Percentiles rank a stretch among this genome's conserved stretches.
These are phyloP conservation scores for Kodamaea restingae DNA, from an alignment of 805 yeast species.

Conservation along the genomic window DNA sequence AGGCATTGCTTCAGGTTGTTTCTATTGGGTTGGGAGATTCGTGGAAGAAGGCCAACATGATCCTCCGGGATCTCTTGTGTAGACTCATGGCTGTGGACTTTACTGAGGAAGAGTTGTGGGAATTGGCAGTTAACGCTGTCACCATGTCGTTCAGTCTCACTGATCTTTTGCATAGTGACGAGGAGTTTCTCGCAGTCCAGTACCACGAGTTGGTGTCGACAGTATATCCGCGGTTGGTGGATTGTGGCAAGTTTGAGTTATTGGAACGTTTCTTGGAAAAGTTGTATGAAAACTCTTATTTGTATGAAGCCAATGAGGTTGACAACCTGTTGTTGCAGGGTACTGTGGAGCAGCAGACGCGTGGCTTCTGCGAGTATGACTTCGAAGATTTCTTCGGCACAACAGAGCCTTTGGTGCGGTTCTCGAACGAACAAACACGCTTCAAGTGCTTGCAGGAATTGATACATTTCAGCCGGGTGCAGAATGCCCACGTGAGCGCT, in stretches of 20 bases:
- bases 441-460: conserved; percentile 49
- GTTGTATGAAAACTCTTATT: conserved; percentile 58
- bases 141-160: conserved; percentile 34
- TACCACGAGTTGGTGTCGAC: conserved; percentile 40
- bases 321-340: conserved; percentile 34
- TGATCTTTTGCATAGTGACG: conserved; percentile 22
- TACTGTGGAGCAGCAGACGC: conserved; percentile 27
- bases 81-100: conserved; percentile 20
- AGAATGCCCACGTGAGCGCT: conserved; percentile 16
- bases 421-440: conserved; percentile 48
- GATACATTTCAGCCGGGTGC: conserved; percentile 40
- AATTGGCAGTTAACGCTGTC: conserved; percentile 37
- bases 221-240: conserved; percentile 38
- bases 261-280: conserved; percentile 29
- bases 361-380: conserved; percentile 35
- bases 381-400: conserved; percentile 58
- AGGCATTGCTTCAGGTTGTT: conserved; percentile 51
- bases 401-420: conserved; percentile 45
- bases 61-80: conserved; percentile 33
- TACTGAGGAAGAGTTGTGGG: conserved; percentile 32
- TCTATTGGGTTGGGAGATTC: conserved; percentile 21
- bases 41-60: conserved; percentile 51
- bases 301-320: conserved; percentile 53
- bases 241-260: conserved; percentile 6
- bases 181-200: conserved; percentile 42